phyloP scores from a whole-genome alignment of 106 monocot genomes.

The Hemerocallis citrina region DNA sequence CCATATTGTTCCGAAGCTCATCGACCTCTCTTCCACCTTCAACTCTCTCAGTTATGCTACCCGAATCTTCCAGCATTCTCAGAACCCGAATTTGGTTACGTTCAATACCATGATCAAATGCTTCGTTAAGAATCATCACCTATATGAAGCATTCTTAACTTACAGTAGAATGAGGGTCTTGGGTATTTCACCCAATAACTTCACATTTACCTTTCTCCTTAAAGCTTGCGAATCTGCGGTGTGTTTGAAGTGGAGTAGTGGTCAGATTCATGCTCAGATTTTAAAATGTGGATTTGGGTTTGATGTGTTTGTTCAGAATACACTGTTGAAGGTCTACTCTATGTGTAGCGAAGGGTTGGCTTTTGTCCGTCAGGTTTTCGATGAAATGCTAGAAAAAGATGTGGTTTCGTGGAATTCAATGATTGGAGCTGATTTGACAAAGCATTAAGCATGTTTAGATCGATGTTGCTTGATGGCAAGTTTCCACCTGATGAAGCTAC shows the following conservation, averaged over 20 bases:
- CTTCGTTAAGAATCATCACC: background rate
- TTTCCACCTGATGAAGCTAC: conserved; percentile 35
- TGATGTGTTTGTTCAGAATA: conserved; percentile 34
- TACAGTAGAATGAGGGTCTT: conserved; percentile 8
- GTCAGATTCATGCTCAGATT: conserved; percentile 34
- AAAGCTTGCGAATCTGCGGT: conserved; percentile 7
- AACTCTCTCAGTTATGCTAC: conserved; percentile 15
- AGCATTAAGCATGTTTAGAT: conserved; percentile 19
- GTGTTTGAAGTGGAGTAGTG: background rate
- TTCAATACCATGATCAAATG: conserved; percentile 46
- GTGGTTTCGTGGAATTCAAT: conserved; percentile 42
- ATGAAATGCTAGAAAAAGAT: conserved; percentile 42
- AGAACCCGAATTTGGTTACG: conserved; percentile 16
- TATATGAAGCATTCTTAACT: conserved; percentile 8
- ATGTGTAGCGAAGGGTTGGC: conserved; percentile 5
- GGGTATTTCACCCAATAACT: conserved; percentile 24
- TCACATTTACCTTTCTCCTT: conserved; percentile 50
- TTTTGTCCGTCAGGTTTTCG: conserved; percentile 36
- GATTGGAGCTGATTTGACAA: conserved; percentile 24
- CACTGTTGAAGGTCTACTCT: conserved; percentile 30
- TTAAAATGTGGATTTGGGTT: conserved; percentile 27
- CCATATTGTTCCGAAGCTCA: conserved; percentile 27
- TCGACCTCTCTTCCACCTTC: conserved; percentile 14
- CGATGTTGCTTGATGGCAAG: conserved; percentile 23
- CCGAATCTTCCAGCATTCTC: conserved; percentile 9